Percentiles rank a stretch among this genome's conserved stretches.
Conservation (phyloP, 331 rosid genomes). For the Phaseolus coccineus region DNA sequence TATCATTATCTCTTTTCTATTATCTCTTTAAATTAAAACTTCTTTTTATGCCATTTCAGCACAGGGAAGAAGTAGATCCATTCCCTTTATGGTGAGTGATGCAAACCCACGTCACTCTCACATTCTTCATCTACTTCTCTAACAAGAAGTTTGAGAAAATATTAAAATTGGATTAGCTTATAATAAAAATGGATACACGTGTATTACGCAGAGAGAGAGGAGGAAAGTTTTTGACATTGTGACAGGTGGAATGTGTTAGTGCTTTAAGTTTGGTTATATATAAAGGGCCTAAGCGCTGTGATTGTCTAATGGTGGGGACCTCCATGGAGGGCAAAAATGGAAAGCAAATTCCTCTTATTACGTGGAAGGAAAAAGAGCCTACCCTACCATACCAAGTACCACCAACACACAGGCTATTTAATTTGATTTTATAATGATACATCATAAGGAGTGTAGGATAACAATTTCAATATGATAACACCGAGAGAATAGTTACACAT, state of each 20-base stretch:
- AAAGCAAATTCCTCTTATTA: constrained; percentile 15
- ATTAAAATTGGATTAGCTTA: too few species aligned
- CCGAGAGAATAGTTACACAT: constrained; percentile 38
- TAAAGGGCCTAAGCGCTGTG: constrained; percentile 35
- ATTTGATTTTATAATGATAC: constrained; percentile 6
- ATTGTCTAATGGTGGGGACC: constrained; percentile 44
- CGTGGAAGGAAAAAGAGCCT: constrained; percentile 15
- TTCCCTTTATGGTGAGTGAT: constrained; percentile 32
- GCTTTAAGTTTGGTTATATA: constrained; percentile 47
- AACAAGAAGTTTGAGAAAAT: too few species aligned
- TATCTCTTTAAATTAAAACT: not conserved
- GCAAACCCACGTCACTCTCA: constrained; percentile 41
- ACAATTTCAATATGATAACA: constrained; percentile 26
- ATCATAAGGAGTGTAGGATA: not conserved
- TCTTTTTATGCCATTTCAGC: constrained; percentile 41
- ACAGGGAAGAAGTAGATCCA: constrained; percentile 43
- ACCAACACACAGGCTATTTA: constrained; percentile 38
- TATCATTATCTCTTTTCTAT: not conserved
- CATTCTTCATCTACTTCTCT: not conserved
- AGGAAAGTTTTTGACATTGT: constrained; percentile 47
- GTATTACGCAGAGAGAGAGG: constrained; percentile 43
- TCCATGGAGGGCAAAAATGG: constrained; percentile 47
- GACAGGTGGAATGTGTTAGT: constrained; percentile 54
- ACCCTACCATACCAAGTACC: constrained; percentile 27
- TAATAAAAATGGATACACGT: constrained; percentile 47